Evolutionary conservation across 495 filamentous ascomycete species (phyloP), one percentile per base, ranked within the genome.

Genomic region (Talaromyces adpressus): DNA sequence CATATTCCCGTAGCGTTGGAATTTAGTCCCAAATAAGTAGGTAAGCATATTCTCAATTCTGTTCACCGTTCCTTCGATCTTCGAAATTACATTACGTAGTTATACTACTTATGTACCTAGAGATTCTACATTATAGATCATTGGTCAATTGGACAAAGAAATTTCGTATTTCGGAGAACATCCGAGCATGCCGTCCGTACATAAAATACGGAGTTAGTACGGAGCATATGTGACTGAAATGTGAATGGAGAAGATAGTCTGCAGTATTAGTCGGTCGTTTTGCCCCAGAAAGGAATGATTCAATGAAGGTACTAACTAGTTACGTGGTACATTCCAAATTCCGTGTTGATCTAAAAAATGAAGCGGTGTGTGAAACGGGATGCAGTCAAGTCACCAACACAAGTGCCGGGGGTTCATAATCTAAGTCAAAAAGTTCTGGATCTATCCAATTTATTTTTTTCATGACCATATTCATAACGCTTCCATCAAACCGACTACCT

Each of bases 301-400:
- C 36, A 41, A 41, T 41, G 36, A 41, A 27, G 5, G 27, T 27
- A 27, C 27, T 27, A 27, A 27, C 27, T 27, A 27, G 27, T 27
- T 27, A 27, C 27, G 27, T 27, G 27, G 27, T 27, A 27, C 5
- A n/a, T 45, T 45, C n/a, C n/a, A 45, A 45, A 45, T 45, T 18
- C 41, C 41, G 14, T 45, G 41, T 45, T 45, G 41, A 45, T 49
- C 45, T n/a, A 47, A 20, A 30, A 49, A 58, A 58, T 58, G 56
- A 36, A 58, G 56, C 56, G 56, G 56, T 58, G 56, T 58, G 56
- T 58, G 56, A 58, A 58, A 32, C 16, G 27, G 56, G 27, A 14
- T 49, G 45, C 45, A 49, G 45, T 18, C 45, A 49, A 49, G 18
- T 41, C 45, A 49, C 45, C 45, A 49, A 49, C 18, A 16, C 45